A percentile compares a stretch with the other conserved stretches of the same genome.
phyloP scores from a whole-genome alignment of 495 filamentous ascomycete genomes.

The Neurospora pannonica region DNA sequence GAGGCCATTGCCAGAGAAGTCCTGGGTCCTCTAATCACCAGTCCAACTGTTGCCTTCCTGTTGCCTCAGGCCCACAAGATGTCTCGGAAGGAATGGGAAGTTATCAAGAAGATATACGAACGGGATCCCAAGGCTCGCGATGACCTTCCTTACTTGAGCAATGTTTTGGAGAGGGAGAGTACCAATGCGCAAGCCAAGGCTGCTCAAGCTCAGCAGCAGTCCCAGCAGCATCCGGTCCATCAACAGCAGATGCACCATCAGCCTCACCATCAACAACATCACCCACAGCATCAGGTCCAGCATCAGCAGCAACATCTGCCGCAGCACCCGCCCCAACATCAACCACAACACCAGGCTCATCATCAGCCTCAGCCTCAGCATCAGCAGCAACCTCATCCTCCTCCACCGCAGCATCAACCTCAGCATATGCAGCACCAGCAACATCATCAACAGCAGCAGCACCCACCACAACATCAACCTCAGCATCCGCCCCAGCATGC shows the following conservation, averaged over 20 bases:
- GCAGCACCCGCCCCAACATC: not conserved
- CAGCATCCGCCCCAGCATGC: conserved; percentile 4
- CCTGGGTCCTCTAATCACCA: conserved; percentile 47
- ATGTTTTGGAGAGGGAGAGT: conserved; percentile 34
- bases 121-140: conserved; percentile 39
- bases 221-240: not conserved
- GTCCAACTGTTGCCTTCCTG: conserved; percentile 57
- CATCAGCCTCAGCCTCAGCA: conserved; percentile 1
- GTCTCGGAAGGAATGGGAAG: conserved; percentile 51
- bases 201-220: conserved; percentile 5
- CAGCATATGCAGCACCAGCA: conserved; percentile 1
- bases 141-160: conserved; percentile 40
- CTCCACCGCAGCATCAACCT: not conserved
- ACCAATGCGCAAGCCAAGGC: conserved; percentile 3
- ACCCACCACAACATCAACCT: not conserved
- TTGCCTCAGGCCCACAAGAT: conserved; percentile 56
- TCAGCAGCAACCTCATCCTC: conserved; percentile 3
- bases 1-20: conserved; percentile 45
- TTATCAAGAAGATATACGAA: conserved; percentile 50
- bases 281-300: conserved; percentile 1
- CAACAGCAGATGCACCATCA: conserved; percentile 1
- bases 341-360: not conserved
- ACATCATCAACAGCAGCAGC: not conserved
- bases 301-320: not conserved
- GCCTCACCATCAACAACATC: conserved; percentile 1